Evolutionary conservation across 2,329 filamentous ascomycete species (phyloP).

Genomic region (Pestalotiopsis sp.): DNA sequence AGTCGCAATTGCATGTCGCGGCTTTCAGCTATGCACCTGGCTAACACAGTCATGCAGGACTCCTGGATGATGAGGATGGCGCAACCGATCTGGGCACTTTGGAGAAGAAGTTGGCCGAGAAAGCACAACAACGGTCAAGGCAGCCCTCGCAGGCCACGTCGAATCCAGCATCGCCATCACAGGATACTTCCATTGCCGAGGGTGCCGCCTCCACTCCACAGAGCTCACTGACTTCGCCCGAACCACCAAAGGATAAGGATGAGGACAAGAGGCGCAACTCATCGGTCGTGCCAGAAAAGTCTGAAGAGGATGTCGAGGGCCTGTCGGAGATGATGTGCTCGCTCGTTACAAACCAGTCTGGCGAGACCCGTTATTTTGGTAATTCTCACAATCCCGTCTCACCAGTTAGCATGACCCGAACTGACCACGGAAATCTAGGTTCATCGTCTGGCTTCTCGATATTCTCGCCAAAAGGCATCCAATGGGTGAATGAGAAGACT

Average conservation of each 20-base stretch:
- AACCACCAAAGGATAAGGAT: constrained; percentile 37
- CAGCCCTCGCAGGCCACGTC: constrained; percentile 51
- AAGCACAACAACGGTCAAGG: constrained; percentile 48
- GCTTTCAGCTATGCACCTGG: not conserved
- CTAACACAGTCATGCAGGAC: constrained; percentile 47
- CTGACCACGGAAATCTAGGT: constrained; percentile 48
- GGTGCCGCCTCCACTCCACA: constrained; percentile 49
- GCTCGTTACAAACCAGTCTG: constrained; percentile 89
- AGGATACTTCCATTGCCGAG: constrained; percentile 44
- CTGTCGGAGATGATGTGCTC: constrained; percentile 99
- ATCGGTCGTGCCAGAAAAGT: constrained; percentile 44
- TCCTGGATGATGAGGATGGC: constrained; percentile 84
- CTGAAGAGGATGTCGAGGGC: constrained; percentile 74
- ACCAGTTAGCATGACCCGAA: not conserved
- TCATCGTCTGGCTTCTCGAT: constrained; percentile 98
- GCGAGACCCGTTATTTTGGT: constrained; percentile 96
- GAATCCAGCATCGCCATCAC: constrained; percentile 54
- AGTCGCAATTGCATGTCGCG: not conserved
- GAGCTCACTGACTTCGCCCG: constrained; percentile 58
- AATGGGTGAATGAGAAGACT: constrained; percentile 98
- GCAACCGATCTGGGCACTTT: constrained; percentile 85
- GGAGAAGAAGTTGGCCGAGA: constrained; percentile 73
- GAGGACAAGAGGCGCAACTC: constrained; percentile 38
- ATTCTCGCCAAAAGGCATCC: constrained; percentile 95
- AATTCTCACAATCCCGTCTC: constrained; percentile 28